phyloP scores from a whole-genome alignment of 164 flowering plant genomes.

The Protea cynaroides region DNA sequence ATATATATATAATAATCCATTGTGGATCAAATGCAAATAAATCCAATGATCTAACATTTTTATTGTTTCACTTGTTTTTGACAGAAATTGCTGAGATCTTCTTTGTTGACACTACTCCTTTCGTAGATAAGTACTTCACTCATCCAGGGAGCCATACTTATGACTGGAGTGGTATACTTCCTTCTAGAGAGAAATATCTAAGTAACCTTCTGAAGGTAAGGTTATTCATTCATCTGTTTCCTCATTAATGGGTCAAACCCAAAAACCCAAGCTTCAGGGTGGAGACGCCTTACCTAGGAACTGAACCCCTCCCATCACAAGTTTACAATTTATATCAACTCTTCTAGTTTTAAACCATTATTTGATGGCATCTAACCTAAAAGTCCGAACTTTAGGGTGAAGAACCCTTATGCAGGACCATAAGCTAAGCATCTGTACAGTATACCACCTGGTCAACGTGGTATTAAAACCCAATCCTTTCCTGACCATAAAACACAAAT shows the following conservation, averaged over 20 bases:
- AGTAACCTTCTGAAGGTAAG: conserved; percentile 30
- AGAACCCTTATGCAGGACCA: no score
- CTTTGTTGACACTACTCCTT: conserved; percentile 48
- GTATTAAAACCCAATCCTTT: no score
- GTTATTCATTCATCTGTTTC: conserved; percentile 9
- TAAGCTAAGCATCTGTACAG: no score
- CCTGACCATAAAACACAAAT: no score
- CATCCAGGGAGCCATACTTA: conserved; percentile 25
- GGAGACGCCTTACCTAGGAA: no score
- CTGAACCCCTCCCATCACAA: no score
- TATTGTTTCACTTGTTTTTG: not conserved
- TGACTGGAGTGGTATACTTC: conserved; percentile 38
- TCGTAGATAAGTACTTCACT: conserved; percentile 33
- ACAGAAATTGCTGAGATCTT: conserved; percentile 37
- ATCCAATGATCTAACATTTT: not conserved
- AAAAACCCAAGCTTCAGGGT: not conserved
- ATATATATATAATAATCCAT: no score
- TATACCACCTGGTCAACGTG: no score
- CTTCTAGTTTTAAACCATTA: no score
- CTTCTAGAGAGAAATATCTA: conserved; percentile 22
- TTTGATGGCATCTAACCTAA: no score
- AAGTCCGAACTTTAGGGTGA: no score
- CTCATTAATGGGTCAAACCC: not conserved
- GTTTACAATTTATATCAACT: no score
- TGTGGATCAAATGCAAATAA: not conserved